Base-by-base conservation (phyloP, 2,329 filamentous ascomycete genomes). In the Xylaria sp. region DNA sequence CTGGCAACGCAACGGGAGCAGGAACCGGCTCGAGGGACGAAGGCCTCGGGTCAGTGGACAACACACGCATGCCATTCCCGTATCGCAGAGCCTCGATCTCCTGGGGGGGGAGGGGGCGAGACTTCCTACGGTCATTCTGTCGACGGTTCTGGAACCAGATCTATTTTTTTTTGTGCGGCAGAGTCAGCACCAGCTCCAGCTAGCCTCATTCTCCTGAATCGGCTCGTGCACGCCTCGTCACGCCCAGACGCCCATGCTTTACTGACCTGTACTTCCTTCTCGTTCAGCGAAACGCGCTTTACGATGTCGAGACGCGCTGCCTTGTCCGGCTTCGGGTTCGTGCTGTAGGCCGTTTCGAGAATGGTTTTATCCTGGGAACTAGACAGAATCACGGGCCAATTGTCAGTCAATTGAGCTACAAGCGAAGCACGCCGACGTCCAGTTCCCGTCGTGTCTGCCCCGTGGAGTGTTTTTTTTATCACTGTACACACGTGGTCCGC, bases 101-200 rank as follows among this genome's bases (percentile, higher is more conserved):
- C 73, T 92, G 86, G 8, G 88, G 84, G 34, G 90, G 84, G 44
- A 96, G 81, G 52, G 92, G 92, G 67, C 90, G 88, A 58, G 91
- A 91, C 78, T 93, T 95, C 66, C 93, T 85, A 68, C 93, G 85
- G 73, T 95, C 91, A 75, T 95, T 96, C 74, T 97, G 93, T 66
- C 93, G 84, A 70, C 92, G 86, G 71, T 97, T 97, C 71, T 97
- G 93, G 76, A 97, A 97, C 93, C 93, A 97, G 68, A 97, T 96
- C 93, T 97, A 54, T 4, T 30, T 30, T 30, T 30, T 16, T 30
- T 30, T 30, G 23, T 37, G 18, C n/a, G 49, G 57, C 51, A 42
- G 8, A 7, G 37, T 23, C 52, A 57, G 64, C 49, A 67, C 71
- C 65, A 69, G 65, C 61, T 34, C 52, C 44, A 55, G 61, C 63